Base-by-base conservation (phyloP, 2,329 filamentous ascomycete genomes). In the Epichloe sibirici region DNA sequence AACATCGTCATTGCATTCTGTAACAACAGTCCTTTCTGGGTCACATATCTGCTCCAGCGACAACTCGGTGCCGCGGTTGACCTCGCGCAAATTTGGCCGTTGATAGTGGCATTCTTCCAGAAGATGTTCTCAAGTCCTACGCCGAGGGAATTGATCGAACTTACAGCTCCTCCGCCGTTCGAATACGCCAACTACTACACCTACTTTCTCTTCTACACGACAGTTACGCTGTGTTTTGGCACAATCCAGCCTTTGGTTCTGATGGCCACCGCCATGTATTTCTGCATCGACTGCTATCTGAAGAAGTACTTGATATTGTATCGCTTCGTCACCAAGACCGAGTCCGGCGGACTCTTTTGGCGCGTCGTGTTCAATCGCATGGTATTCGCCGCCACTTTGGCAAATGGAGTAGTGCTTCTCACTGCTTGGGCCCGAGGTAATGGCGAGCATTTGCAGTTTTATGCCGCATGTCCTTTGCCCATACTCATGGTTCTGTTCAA, bases 161-260 rank as follows among this genome's bases (percentile, higher is more conserved):
- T 93, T 63, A 95, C 90, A 0, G 93, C 93, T 3, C 93, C 93
- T 1, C 90, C 88, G 2, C 76, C 88, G 0, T 96, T 98, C 66
- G 90, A 97, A 60, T 97, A 96, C 63, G 89, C 93, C 54, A 89
- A 82, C 60, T 97, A 97, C 71, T 98, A 96, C 77, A 97, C 96
- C 68, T 97, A 95, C 67, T 96, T 96, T 69, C 75, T 97, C 34
- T 98, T 88, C 71, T 98, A 97, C 71, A 77, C 86, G 25, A 96
- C 91, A 0, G 87, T 97, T 35, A 86, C 89, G 0, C 74, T 98
- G 15, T 89, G 84, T 61, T 96, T 93, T 63, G 83, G 85, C 2
- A 82, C 83, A 2, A 76, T 97, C 50, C 93, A 97, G 67, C 93
- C 93, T 0, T 76, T 97, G 25, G 86, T 93, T 2, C 76, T 98